These are phyloP conservation scores for Cytospora piceae DNA, from an alignment of 2,329 filamentous ascomycete genomes.

Conservation along the genomic window DNA sequence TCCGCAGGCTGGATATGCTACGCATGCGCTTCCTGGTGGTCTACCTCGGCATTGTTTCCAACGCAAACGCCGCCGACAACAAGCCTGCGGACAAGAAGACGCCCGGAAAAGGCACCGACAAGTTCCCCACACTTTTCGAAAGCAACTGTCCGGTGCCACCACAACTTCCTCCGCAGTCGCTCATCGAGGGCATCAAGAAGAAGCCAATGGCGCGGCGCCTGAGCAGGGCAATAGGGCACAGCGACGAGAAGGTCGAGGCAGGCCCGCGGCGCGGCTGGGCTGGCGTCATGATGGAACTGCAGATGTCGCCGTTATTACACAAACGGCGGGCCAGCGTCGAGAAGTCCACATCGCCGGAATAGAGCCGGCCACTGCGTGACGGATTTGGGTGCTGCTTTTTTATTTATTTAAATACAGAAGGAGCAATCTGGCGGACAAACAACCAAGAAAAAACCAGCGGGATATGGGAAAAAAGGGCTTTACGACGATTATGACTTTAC, in stretches of 20 bases:
- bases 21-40: slow-evolving; percentile 68
- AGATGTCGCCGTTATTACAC: slow-evolving; percentile 63
- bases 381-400: neutral
- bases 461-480: slow-evolving; percentile 27
- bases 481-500: slow-evolving; percentile 28
- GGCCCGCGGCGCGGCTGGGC: slow-evolving; percentile 62
- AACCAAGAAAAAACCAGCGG: neutral
- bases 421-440: neutral
- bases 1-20: slow-evolving; percentile 62
- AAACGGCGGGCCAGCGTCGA: slow-evolving; percentile 67
- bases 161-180: slow-evolving; percentile 42
- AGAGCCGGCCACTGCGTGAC: neutral
- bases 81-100: slow-evolving; percentile 41
- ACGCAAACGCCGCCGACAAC: slow-evolving; percentile 40
- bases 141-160: slow-evolving; percentile 38
- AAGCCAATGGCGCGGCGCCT: slow-evolving; percentile 56
- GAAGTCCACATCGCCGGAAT: slow-evolving; percentile 50
- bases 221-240: slow-evolving; percentile 58
- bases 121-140: slow-evolving; percentile 35
- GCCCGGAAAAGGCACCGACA: slow-evolving; percentile 38
- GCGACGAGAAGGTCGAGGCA: slow-evolving; percentile 51
- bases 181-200: slow-evolving; percentile 49
- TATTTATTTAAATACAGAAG: neutral
- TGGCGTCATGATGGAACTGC: slow-evolving; percentile 65
- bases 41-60: slow-evolving; percentile 63